Conservation (phyloP, 257 asterid species). For the Penstemon davidsonii region DNA sequence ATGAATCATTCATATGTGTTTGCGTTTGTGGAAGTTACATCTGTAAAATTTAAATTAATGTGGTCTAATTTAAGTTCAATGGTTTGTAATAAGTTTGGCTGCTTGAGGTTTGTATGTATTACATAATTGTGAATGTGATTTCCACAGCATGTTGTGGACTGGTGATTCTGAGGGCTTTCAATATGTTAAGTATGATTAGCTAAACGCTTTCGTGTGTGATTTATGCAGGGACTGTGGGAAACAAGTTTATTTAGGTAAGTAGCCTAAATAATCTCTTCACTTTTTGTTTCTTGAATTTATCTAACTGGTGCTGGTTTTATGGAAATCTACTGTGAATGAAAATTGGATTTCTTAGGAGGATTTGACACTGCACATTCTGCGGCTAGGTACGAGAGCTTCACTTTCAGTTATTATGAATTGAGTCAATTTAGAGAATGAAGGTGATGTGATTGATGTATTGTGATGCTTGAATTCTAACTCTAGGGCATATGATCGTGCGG, state of each 20-base stretch:
- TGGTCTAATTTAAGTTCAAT: slow-evolving; percentile 7
- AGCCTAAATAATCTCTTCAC: slow-evolving; percentile 6
- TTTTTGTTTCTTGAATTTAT: slow-evolving; percentile 6
- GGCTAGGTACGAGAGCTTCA: slow-evolving; percentile 60
- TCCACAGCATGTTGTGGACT: slow-evolving; percentile 13
- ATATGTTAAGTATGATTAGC: slow-evolving; percentile 15
- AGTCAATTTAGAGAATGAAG: slow-evolving; percentile 12
- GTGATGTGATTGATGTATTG: slow-evolving; percentile 8
- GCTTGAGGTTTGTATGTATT: slow-evolving; percentile 17
- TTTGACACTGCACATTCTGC: slow-evolving; percentile 98
- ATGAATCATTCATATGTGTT: slow-evolving; percentile 12
- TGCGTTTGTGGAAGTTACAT: slow-evolving; percentile 1
- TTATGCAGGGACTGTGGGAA: slow-evolving; percentile 93
- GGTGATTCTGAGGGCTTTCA: slow-evolving; percentile 2
- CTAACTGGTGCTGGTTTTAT: slow-evolving; percentile 20
- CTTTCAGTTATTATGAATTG: slow-evolving; percentile 18
- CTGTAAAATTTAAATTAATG: slow-evolving; percentile 6
- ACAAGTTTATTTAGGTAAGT: slow-evolving; percentile 89
- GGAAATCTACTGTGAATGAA: slow-evolving; percentile 25
- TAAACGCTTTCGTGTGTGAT: slow-evolving; percentile 27
- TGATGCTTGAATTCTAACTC: slow-evolving; percentile 23
- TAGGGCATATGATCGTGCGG: slow-evolving; percentile 99
- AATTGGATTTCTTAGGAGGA: slow-evolving; percentile 60
- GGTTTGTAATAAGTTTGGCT: slow-evolving; percentile 18
- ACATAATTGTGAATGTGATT: slow-evolving; percentile 16